Percentiles rank a stretch among this genome's conserved stretches.
Conservation (phyloP, 2,329 filamentous ascomycete genomes). For the Cladosporium velox region DNA sequence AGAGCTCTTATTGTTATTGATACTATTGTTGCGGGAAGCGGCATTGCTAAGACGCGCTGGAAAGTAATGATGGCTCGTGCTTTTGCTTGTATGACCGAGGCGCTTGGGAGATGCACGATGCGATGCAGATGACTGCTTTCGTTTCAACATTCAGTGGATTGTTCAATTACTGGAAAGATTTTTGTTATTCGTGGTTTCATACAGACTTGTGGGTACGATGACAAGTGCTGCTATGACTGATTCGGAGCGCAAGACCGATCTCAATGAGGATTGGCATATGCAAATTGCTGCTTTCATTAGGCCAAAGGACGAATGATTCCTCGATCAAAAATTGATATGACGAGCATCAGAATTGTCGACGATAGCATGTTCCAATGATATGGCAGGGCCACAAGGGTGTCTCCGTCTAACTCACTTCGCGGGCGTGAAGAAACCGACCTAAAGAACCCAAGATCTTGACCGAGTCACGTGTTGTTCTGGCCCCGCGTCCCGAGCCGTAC, state of each 20-base stretch:
- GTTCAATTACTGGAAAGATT: background rate
- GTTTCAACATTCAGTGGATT: background rate
- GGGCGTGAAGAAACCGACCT: background rate
- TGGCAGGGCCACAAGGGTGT: background rate
- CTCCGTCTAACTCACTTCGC: background rate
- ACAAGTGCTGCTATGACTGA: background rate
- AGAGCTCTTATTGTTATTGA: background rate
- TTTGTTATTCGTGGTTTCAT: background rate
- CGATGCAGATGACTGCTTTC: background rate
- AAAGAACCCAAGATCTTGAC: background rate
- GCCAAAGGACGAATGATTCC: background rate
- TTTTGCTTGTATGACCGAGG: background rate
- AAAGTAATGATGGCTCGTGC: slow-evolving; percentile 7
- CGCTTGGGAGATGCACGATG: background rate
- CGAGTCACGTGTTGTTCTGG: slow-evolving; percentile 1
- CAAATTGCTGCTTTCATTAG: background rate
- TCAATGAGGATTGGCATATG: background rate
- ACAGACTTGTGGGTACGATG: background rate
- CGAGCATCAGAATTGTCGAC: background rate
- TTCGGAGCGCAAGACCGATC: background rate
- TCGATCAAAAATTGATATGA: background rate
- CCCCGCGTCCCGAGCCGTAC: background rate
- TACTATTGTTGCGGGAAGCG: background rate
- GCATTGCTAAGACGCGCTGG: background rate
- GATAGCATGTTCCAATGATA: background rate